Conservation (phyloP, 2,329 filamentous ascomycete species). For the Malbranchea cinnamomea region DNA sequence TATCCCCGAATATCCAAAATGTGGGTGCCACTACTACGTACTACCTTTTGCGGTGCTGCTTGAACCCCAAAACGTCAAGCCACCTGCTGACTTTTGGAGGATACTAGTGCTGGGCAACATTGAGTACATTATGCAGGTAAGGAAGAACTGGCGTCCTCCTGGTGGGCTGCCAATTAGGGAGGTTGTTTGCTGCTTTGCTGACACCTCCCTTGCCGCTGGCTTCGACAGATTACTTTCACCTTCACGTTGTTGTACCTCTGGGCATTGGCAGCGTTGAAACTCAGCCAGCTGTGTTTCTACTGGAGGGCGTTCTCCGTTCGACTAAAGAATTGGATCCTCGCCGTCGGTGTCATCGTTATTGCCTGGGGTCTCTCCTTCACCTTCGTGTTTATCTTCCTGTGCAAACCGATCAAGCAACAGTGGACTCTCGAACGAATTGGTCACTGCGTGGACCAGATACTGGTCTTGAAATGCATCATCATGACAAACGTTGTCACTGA, state of each 20-base stretch:
- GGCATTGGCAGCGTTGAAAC: constrained; percentile 2
- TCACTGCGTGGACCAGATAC: constrained; percentile 1
- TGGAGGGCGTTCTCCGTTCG: constrained; percentile 1
- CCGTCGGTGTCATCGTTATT: constrained; percentile 1
- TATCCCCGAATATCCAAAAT: constrained; percentile 1
- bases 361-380: constrained; percentile 3
- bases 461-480: constrained; percentile 2
- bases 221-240: constrained; percentile 2
- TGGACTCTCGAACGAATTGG: constrained; percentile 2
- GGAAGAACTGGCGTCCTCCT: neutral
- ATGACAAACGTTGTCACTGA: constrained; percentile 3
- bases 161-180: neutral
- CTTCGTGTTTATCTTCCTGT: constrained; percentile 3
- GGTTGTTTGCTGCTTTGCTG: no score
- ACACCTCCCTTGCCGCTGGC: no score
- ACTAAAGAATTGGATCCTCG: constrained; percentile 3
- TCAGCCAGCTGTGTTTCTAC: constrained; percentile 4
- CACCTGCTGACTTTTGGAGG: neutral
- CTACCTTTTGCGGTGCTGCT: neutral
- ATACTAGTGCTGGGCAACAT: neutral
- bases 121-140: constrained; percentile 1
- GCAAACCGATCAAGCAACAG: neutral
- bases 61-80: neutral
- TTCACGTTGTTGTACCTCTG: constrained; percentile 1
- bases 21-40: neutral